A percentile compares a stretch with the other conserved stretches of the same genome.
phyloP scores from a whole-genome alignment of 805 yeast genomes.

The Metschnikowia aberdeeniae region DNA sequence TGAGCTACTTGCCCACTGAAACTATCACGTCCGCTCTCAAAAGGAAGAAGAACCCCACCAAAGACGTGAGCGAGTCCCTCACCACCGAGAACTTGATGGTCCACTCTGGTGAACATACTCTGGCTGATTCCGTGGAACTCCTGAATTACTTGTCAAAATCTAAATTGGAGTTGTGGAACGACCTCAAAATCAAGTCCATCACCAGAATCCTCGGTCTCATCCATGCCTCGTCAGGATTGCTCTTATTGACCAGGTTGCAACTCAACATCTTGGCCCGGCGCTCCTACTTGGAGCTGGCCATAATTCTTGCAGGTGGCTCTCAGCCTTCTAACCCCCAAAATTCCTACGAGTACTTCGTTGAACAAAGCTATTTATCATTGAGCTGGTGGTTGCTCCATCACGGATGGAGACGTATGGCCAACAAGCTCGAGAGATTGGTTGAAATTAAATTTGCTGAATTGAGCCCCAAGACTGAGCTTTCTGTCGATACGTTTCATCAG shows the following conservation, averaged over 20 bases:
- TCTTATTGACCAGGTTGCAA: constrained; percentile 80
- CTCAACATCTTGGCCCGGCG: constrained; percentile 83
- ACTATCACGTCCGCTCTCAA: constrained; percentile 66
- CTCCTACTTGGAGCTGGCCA: constrained; percentile 76
- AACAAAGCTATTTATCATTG: constrained; percentile 78
- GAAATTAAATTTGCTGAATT: constrained; percentile 55
- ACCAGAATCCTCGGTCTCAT: constrained; percentile 68
- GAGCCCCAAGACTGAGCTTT: constrained; percentile 69
- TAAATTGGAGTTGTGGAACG: constrained; percentile 69
- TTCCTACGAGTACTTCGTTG: constrained; percentile 51
- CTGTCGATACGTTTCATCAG: constrained; percentile 55
- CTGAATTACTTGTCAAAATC: constrained; percentile 23
- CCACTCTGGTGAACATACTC: constrained; percentile 25
- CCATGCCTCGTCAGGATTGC: constrained; percentile 63
- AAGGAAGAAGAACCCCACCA: constrained; percentile 42
- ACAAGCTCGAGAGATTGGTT: constrained; percentile 54
- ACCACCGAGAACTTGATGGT: constrained; percentile 40
- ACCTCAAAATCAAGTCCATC: constrained; percentile 69
- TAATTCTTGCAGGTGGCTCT: constrained; percentile 58
- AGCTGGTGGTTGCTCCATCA: constrained; percentile 93
- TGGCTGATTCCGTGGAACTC: constrained; percentile 15
- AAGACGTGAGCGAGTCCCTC: constrained; percentile 40
- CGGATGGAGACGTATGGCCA: constrained; percentile 66
- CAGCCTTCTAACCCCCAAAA: constrained; percentile 11
- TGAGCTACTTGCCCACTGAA: constrained; percentile 65